Percentiles rank a stretch among this genome's conserved stretches.
Conservation (phyloP, 257 asterid genomes). For the Verbena officinalis region DNA sequence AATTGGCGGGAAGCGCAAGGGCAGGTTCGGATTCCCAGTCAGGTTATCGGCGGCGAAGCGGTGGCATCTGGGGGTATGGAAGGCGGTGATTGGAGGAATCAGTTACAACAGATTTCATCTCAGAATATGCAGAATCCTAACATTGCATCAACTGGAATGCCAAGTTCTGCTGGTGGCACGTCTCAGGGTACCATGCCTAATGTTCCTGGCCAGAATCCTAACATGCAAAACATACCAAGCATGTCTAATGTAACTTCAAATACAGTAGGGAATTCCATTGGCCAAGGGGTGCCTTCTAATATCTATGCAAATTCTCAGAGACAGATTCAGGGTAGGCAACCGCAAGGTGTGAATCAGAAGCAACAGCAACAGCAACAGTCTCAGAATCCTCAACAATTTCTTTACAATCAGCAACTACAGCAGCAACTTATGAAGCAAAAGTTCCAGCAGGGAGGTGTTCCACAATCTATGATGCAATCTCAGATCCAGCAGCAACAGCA, state of each 20-base stretch:
- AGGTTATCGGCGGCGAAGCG: conserved; percentile 48
- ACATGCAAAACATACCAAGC: conserved; percentile 68
- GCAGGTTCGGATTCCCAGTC: conserved; percentile 58
- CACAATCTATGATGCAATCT: conserved; percentile 69
- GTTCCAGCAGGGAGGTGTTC: conserved; percentile 67
- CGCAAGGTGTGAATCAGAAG: conserved; percentile 66
- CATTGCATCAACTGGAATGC: conserved; percentile 64
- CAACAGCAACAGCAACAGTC: conserved; percentile 81
- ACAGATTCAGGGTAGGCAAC: conserved; percentile 76
- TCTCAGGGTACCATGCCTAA: conserved; percentile 63
- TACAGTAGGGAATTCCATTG: conserved; percentile 66
- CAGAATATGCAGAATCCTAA: conserved; percentile 73
- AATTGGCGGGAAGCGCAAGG: conserved; percentile 66
- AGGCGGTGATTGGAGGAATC: conserved; percentile 74
- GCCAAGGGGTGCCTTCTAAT: conserved; percentile 74
- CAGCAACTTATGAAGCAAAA: conserved; percentile 76
- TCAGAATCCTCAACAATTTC: conserved; percentile 67
- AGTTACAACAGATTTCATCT: conserved; percentile 70
- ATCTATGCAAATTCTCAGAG: conserved; percentile 78
- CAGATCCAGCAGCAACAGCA: conserved; percentile 64
- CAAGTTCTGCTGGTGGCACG: conserved; percentile 65
- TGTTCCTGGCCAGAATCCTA: conserved; percentile 70
- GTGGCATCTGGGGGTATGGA: conserved; percentile 54
- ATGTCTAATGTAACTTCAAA: conserved; percentile 60
- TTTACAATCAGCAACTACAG: conserved; percentile 80